Base-by-base conservation (phyloP, 495 filamentous ascomycete genomes). In the Penicillium steckii region DNA sequence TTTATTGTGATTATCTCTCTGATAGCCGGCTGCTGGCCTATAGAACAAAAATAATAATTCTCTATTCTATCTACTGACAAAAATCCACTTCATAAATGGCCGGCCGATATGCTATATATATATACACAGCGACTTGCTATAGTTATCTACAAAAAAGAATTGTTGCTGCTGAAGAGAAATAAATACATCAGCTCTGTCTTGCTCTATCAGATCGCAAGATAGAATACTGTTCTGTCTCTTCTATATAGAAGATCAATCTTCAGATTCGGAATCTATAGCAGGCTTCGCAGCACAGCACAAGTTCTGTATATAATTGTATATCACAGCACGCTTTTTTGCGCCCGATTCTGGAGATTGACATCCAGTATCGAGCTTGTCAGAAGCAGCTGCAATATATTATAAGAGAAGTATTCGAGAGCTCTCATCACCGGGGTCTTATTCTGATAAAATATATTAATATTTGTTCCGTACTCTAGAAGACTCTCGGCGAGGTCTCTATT, bases 271-370 rank as follows among this genome's bases (percentile, higher is more conserved):
- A 26, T 9, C 33, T 35, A n/a, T 30, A 55, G 29, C 4, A 55
- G 4, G 7, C 38, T 41, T 19, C 37, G 40, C 2, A 57, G 19
- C 3, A 22, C 17, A 4, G 25, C 21, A 25, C 12, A 35, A 12
- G n/a, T 52, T 19, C 22, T 19, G 22, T 57, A 52, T 24, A 29
- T 27, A 13, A 52, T 45, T 5, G 47, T 29, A 57, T 57, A 57
- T 48, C 24, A 57, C 40, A 57, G 25, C 5, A 44, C 50, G 26
- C 24, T 53, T 26, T 53, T 23, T 13, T 38, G 30, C 17, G 33
- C 25, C 48, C 32, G 15, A 25, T 50, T 53, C 9, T 57, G 21
- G 15, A 57, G 33, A 10, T 49, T 49, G 25, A 49, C 43, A 10
- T 53, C 41, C 48, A 57, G 32, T 5, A 30, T 29, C 17, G 13